Evolutionary conservation across 192 early-diverging fungal genomes (phyloP).

Genomic region (Coemansia aciculifera): DNA sequence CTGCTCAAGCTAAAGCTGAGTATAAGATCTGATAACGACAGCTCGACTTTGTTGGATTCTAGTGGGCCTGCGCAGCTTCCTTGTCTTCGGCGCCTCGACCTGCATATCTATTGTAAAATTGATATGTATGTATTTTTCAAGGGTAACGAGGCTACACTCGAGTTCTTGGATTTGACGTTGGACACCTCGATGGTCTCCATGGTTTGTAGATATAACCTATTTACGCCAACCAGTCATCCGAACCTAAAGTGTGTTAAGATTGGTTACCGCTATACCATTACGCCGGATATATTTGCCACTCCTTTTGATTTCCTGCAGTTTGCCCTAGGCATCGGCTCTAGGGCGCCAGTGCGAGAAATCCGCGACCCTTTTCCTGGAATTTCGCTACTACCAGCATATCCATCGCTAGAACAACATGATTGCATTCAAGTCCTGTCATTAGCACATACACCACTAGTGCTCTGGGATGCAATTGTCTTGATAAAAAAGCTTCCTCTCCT

Average conservation of each 20-base stretch:
- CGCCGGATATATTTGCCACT: background rate
- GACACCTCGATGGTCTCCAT: conserved; percentile 4
- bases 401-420: too few relatives aligned
- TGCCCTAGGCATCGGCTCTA: background rate
- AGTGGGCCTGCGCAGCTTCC: background rate
- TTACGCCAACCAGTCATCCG: conserved; percentile 1
- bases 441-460: too few relatives aligned
- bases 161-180: background rate
- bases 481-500: too few relatives aligned
- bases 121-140: conserved; percentile 6
- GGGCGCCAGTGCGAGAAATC: background rate
- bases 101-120: background rate
- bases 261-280: background rate
- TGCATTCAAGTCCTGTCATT: too few relatives aligned
- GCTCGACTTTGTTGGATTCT: background rate
- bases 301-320: background rate
- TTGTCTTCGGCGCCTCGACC: background rate
- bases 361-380: background rate
- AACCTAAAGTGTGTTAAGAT: background rate
- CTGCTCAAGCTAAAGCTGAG: background rate
- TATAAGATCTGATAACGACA: background rate
- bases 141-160: background rate
- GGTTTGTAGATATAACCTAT: background rate
- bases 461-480: too few relatives aligned
- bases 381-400: too few relatives aligned